Base-by-base conservation (phyloP, 2,329 filamentous ascomycete genomes). In the Chaetothyriales sp. region DNA sequence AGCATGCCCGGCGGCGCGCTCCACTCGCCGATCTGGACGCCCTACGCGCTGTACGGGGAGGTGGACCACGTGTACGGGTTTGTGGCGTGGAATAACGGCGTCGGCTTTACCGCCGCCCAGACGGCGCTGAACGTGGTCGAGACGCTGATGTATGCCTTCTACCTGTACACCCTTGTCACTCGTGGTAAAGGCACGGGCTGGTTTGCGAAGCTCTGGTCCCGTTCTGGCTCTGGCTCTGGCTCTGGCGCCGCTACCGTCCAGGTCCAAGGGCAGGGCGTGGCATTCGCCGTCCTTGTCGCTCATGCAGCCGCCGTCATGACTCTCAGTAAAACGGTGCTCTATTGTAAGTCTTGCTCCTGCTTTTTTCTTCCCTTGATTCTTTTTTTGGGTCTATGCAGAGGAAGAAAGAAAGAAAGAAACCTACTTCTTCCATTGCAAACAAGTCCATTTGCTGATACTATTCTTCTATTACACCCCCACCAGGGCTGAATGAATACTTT, bases 61-160 rank as follows among this genome's bases (percentile, higher is more conserved):
- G 73, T 94, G 57, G 88, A 95, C 67, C 73, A 88, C 65, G 73
- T 90, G 28, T 95, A 95, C 69, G 86, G 87, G 43, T 82, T 76
- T 72, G 80, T 82, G 60, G 81, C 83, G 3, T 86, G 76, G 64
- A 69, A 84, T 54, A 73, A 73, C 15, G 66, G 73, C 19, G 80
- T 81, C 63, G 86, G 87, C 36, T 95, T 93, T 68, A 85, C 84
- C 0, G 77, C 75, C 43, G 86, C 86, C 39, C 87, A 94, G 72
- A 76, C 76, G 25, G 60, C 72, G 5, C 63, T 89, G 57, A 92
- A 90, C 62, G 65, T 78, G 5, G 59, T 85, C 49, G 86, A 92
- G 72, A 80, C 77, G 2, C 51, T 70, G 32, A 73, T 81, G 60
- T 90, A 89, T 63, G 66, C 69, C 50, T 71, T 69, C 66, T 90